Evolutionary conservation across 805 yeast species (phyloP), one percentile per base, ranked within the genome.

Genomic region (Ogataea chonburiensis): DNA sequence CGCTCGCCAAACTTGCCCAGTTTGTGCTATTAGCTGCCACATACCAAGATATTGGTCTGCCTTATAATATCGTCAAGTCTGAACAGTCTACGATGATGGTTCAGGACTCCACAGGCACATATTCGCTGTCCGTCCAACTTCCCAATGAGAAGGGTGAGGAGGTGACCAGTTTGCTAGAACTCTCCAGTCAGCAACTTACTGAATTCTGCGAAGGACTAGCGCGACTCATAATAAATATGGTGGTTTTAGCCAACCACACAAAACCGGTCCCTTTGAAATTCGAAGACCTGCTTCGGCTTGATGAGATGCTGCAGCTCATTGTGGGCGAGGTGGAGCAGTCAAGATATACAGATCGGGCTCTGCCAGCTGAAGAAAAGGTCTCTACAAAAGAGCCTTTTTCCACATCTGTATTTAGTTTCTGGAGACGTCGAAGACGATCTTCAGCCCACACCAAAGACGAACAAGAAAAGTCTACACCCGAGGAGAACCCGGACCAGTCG

Each of bases 241-340:
- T 49, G 20, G 28, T 19, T 3, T 10, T 57, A 8, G 10, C 47
- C 3, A 17, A 31, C 10, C 21, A 19, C 3, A 11, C 43, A 3
- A 22, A 31, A 4, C 9, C 26, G 5, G 28, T 24, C 1, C 21
- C 24, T 0, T 16, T 49, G 18, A 37, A 31, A 14, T 38, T 57
- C n/a, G 40, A 46, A 10, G 47, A 49, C 19, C 20, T 55, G 14
- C 11, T 57, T 12, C 28, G 38, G 24, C 19, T 47, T 5, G 59
- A 52, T 36, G 29, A 38, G 19, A 22, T 47, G 13, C 18, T 45
- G 24, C 38, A 41, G 13, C 20, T 31, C n/a, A 11, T 45, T 13
- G 36, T 40, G 7, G 34, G 33, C 7, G 37, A 37, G 12, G 23
- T 14, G 8, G 13, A 24, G 7, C 35, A 34, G 10, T 8, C 11